Conservation (phyloP, 2,329 filamentous ascomycete species). For the Hypoxylon sp. region DNA sequence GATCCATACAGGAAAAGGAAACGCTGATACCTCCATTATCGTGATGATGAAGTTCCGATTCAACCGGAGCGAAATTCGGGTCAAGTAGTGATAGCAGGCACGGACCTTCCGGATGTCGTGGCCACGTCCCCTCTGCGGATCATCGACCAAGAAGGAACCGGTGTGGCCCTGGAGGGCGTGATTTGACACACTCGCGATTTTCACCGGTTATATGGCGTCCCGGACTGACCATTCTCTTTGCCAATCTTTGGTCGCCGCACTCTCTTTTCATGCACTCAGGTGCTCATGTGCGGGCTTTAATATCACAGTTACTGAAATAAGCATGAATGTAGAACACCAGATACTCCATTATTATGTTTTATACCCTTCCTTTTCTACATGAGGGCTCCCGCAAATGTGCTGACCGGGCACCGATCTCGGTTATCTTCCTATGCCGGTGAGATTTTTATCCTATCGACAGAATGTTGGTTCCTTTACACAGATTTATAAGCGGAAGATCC, state of each 20-base stretch:
- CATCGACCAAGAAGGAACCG: constrained; percentile 6
- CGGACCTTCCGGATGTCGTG: background rate
- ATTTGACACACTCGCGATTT: constrained; percentile 6
- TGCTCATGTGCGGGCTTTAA: constrained; percentile 4
- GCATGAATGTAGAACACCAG: constrained; percentile 2
- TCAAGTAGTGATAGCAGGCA: background rate
- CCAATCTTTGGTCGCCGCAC: constrained; percentile 28
- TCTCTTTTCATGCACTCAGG: constrained; percentile 15
- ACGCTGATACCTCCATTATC: constrained; percentile 27
- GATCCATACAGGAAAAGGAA: constrained; percentile 28
- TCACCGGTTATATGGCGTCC: background rate
- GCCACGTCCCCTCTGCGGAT: background rate
- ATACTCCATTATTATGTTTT: constrained; percentile 26
- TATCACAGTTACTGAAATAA: background rate
- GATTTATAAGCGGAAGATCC: constrained; percentile 35
- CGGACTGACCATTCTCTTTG: constrained; percentile 14
- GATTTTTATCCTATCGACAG: constrained; percentile 30
- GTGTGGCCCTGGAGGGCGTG: background rate
- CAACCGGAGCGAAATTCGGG: constrained; percentile 1
- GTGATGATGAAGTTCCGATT: background rate
- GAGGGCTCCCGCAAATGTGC: constrained; percentile 27
- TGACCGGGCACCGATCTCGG: constrained; percentile 27
- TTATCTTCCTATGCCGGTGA: constrained; percentile 33
- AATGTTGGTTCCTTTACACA: constrained; percentile 29
- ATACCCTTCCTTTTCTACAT: constrained; percentile 38